Percentiles rank a stretch among this genome's conserved stretches.
These are phyloP conservation scores for Angomonas deanei DNA, from an alignment of 208 protist species.

Conservation along the genomic window DNA sequence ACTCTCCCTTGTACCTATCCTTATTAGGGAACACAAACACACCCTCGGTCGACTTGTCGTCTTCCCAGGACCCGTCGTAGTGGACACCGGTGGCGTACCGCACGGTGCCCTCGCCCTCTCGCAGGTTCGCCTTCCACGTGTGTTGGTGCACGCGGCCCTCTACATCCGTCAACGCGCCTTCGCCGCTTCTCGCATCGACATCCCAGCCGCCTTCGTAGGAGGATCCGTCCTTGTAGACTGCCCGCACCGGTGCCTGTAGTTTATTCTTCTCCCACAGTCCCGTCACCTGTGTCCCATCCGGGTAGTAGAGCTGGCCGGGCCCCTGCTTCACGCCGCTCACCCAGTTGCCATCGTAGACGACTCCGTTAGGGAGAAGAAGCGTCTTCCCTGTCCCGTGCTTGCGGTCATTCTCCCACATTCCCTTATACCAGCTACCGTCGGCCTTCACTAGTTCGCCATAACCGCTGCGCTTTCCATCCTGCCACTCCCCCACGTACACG, in stretches of 20 bases:
- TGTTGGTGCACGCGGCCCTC: slow-evolving; percentile 54
- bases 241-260: slow-evolving; percentile 30
- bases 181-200: slow-evolving; percentile 41
- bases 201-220: slow-evolving; percentile 63
- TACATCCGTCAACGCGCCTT: slow-evolving; percentile 37
- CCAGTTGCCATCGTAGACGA: slow-evolving; percentile 50
- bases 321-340: slow-evolving; percentile 36
- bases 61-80: slow-evolving; percentile 58
- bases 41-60: slow-evolving; percentile 29
- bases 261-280: slow-evolving; percentile 35
- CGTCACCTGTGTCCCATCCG: slow-evolving; percentile 25
- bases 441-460: slow-evolving; percentile 49
- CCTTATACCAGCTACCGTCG: slow-evolving; percentile 70
- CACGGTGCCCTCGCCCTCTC: slow-evolving; percentile 48
- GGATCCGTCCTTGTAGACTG: slow-evolving; percentile 33
- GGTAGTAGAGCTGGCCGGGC: slow-evolving; percentile 36
- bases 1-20: slow-evolving; percentile 61
- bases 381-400: slow-evolving; percentile 65
- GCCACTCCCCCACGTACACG: slow-evolving; percentile 79
- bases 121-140: slow-evolving; percentile 52
- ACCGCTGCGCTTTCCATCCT: slow-evolving; percentile 56
- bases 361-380: slow-evolving; percentile 35
- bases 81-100: slow-evolving; percentile 51
- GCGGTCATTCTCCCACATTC: slow-evolving; percentile 71
- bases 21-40: slow-evolving; percentile 81